phyloP scores from a whole-genome alignment of 768 basidiomycete genomes.

The Daedaleopsis nitida region DNA sequence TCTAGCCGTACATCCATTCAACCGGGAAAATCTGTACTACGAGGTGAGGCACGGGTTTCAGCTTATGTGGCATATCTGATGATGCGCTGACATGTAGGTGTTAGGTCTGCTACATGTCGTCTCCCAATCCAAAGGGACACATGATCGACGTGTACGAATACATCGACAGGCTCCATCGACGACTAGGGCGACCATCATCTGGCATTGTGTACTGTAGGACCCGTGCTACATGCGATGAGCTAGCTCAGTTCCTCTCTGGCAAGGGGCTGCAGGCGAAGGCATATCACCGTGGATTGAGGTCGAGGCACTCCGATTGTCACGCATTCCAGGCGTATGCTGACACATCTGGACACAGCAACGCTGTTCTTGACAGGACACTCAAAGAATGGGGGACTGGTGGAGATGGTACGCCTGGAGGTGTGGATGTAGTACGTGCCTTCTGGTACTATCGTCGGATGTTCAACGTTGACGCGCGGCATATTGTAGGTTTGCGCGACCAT shows the following conservation, averaged over 20 bases:
- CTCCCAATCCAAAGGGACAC: constrained; percentile 50
- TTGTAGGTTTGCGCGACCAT: constrained; percentile 74
- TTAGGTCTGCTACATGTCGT: constrained; percentile 65
- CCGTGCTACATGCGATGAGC: constrained; percentile 63
- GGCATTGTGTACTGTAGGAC: constrained; percentile 83
- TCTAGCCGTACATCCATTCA: constrained; percentile 77
- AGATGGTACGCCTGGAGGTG: constrained; percentile 45
- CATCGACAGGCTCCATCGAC: constrained; percentile 60
- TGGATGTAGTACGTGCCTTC: constrained; percentile 62
- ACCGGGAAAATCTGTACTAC: constrained; percentile 78
- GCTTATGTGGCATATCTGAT: too few relatives aligned
- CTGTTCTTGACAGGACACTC: constrained; percentile 52
- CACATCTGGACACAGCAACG: constrained; percentile 35
- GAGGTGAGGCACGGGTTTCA: constrained; percentile 48
- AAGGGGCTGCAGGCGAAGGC: constrained; percentile 69
- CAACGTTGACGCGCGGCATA: neutral
- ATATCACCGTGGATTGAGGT: constrained; percentile 77
- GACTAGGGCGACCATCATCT: constrained; percentile 59
- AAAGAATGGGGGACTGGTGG: constrained; percentile 63
- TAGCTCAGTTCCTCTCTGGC: constrained; percentile 62
- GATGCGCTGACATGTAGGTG: neutral
- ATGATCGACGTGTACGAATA: constrained; percentile 71
- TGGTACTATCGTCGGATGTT: too few relatives aligned
- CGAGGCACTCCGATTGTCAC: neutral
- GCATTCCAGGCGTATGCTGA: neutral